These are phyloP conservation scores for Ceratocystis cacaofunesta DNA, from an alignment of 2,329 filamentous ascomycete species.

Conservation along the genomic window DNA sequence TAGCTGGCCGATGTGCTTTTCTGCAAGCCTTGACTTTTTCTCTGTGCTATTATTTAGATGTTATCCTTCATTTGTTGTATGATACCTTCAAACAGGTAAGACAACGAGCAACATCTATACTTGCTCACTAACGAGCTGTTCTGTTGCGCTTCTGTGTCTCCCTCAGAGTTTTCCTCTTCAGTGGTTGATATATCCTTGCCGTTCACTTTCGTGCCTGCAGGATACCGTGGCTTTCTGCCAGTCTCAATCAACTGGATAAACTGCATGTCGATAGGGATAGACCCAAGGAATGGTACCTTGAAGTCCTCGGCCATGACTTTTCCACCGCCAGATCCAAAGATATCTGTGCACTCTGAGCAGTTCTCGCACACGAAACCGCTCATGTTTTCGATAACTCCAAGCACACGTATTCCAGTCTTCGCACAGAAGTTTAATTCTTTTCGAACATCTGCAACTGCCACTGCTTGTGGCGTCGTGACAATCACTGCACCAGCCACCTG, in stretches of 20 bases:
- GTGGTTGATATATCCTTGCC: slow-evolving; percentile 36
- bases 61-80: slow-evolving; percentile 30
- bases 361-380: slow-evolving; percentile 72
- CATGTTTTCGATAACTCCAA: slow-evolving; percentile 97
- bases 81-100: slow-evolving; percentile 52
- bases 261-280: slow-evolving; percentile 81
- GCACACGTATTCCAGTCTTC: slow-evolving; percentile 63
- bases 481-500: slow-evolving; percentile 79
- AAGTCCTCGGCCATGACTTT: slow-evolving; percentile 81
- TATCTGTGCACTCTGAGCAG: slow-evolving; percentile 74
- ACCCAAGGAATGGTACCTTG: slow-evolving; percentile 66
- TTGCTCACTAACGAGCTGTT: slow-evolving; percentile 46
- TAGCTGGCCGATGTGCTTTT: not conserved
- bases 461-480: slow-evolving; percentile 89
- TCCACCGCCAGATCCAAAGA: slow-evolving; percentile 85
- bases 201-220: slow-evolving; percentile 48
- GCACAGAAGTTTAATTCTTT: slow-evolving; percentile 89
- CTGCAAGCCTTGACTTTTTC: not conserved
- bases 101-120: slow-evolving; percentile 57
- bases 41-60: slow-evolving; percentile 7
- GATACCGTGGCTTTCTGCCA: slow-evolving; percentile 48
- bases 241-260: slow-evolving; percentile 82
- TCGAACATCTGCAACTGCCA: slow-evolving; percentile 82
- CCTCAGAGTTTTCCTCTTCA: slow-evolving; percentile 5
- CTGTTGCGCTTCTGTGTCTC: slow-evolving; percentile 15